Conservation (phyloP, 1,284 basidiomycete genomes). For the Fomitopsis schrenkii region DNA sequence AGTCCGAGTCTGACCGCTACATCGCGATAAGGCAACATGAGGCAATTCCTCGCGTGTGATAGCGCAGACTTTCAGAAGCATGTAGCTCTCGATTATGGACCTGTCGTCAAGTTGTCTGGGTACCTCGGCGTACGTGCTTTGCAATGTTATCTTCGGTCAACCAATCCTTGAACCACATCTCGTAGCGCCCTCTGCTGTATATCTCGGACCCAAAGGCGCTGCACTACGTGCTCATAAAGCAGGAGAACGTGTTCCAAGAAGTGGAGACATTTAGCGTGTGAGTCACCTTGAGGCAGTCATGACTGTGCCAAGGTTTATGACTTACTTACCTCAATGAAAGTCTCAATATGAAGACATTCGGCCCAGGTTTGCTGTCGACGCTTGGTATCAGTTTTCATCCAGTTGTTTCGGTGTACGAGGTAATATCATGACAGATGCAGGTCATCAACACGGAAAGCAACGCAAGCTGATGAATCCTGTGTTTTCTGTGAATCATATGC, state of each 20-base stretch:
- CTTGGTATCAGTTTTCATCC: not conserved
- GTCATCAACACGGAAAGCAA: conserved; percentile 9
- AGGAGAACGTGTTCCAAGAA: not conserved
- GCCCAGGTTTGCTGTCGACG: not conserved
- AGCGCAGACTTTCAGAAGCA: not conserved
- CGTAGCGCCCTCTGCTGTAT: not conserved
- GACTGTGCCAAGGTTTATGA: not conserved
- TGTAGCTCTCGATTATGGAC: not conserved
- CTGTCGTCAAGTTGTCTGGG: not conserved
- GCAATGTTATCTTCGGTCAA: too few species aligned
- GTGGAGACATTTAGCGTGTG: not conserved
- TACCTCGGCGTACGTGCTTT: not conserved
- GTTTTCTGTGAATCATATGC: conserved; percentile 13
- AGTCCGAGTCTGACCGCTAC: not conserved
- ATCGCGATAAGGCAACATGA: not conserved
- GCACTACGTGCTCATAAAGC: not conserved
- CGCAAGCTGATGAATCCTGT: conserved; percentile 13
- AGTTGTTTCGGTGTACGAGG: not conserved
- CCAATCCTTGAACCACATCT: not conserved
- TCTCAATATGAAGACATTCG: not conserved
- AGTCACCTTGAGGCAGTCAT: not conserved
- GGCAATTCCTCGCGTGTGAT: not conserved
- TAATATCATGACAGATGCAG: not conserved
- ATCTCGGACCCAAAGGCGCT: not conserved
- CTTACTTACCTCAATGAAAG: not conserved